Base-by-base conservation (phyloP, 2,329 filamentous ascomycete species). In the Cryphonectria nitschkei region DNA sequence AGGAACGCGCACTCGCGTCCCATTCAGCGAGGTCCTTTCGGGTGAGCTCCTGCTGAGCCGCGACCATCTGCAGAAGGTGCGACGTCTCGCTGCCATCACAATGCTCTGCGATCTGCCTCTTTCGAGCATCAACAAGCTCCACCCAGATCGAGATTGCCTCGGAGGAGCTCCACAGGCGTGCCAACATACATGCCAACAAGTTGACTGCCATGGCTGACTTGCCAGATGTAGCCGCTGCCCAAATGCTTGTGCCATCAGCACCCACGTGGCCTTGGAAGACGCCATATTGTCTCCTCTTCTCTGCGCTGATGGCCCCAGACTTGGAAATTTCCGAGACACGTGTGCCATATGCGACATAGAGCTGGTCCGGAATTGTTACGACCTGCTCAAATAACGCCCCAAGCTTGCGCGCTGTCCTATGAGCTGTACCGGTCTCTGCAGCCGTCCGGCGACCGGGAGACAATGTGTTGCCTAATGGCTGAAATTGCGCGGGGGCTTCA, bases 1-100 rank as follows among this genome's bases (percentile, higher is more conserved):
- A 83, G 0, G 81, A 72, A 2, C 81, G 74, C 0, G 79, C 78
- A 67, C 80, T 81, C 1, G 79, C 77, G 74, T 82, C 81, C 81
- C 81, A 83, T 3, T 74, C 68, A 1, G 76, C 76, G 7, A 82
- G 68, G 29, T 82, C 72, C 0, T 74, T 68, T 50, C 77, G 68
- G 1, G 68, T 69, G 41, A 81, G 71, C 8, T 54, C 50, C n/a
- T 54, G 50, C 9, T 54, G 50, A 11, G 70, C 64, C 7, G 73
- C 74, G 2, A 64, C 64, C 52, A 66, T n/a, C 37, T 19, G 14
- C 22, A 39, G 16, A 11, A 43, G 46, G 3, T 29, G 4, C 1
- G 19, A 32, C 37, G 29, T 13, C n/a, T 69, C n/a, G 16, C 69
- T 67, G 34, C 50, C 26, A 2, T 72, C 65, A 3, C n/a, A 56